Conservation (phyloP, 139 green algal species). For the Spirogloea muscicola region DNA sequence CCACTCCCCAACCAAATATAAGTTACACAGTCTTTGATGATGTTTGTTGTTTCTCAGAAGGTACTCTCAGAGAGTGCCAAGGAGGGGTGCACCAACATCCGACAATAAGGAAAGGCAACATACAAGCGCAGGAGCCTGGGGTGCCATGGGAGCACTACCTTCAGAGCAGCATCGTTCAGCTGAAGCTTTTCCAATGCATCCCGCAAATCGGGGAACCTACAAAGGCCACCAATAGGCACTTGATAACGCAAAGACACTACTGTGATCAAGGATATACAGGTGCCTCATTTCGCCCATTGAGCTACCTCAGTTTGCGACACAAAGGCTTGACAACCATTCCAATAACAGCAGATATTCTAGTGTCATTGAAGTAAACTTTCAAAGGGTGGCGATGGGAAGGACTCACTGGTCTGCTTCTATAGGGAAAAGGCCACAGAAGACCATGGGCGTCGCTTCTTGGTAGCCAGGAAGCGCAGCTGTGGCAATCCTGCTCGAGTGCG, state of each 20-base stretch:
- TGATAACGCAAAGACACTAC: too few relatives aligned
- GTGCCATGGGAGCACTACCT: conserved; percentile 6
- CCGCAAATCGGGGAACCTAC: conserved; percentile 73
- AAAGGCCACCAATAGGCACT: too few relatives aligned
- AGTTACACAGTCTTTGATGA: too few relatives aligned
- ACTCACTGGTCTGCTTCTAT: conserved; percentile 62
- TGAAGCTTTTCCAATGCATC: conserved; percentile 96
- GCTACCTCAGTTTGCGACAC: too few relatives aligned
- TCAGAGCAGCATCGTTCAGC: conserved; percentile 93
- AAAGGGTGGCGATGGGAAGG: too few relatives aligned
- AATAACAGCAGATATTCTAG: neutral
- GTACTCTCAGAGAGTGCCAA: neutral
- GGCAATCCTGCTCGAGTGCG: conserved; percentile 49
- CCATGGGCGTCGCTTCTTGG: conserved; percentile 84
- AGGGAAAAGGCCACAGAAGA: conserved; percentile 97
- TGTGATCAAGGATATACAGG: too few relatives aligned
- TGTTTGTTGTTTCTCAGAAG: neutral
- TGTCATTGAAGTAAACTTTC: too few relatives aligned
- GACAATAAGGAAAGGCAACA: too few relatives aligned
- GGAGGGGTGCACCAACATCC: neutral
- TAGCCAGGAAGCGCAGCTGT: neutral
- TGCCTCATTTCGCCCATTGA: too few relatives aligned
- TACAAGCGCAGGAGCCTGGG: too few relatives aligned
- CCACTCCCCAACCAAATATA: too few relatives aligned
- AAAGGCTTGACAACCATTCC: neutral